Evolutionary conservation across 371 early-diverging fungal species (phyloP), one percentile per base, ranked within the genome.

Genomic region (Nematocida homosporus): DNA sequence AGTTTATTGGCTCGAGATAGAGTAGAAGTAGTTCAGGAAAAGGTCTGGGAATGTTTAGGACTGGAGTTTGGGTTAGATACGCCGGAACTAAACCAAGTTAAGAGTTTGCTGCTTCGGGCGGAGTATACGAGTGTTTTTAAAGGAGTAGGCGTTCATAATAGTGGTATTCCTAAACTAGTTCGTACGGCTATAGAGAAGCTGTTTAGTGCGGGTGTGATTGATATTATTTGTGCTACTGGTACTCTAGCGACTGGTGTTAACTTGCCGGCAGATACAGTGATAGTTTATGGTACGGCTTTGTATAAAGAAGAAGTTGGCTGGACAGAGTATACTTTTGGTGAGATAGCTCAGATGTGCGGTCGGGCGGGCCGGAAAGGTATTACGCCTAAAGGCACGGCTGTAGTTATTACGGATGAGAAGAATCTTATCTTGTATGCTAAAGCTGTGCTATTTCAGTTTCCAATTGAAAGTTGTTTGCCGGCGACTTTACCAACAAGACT

Each of bases 221-320:
- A 91, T 83, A 92, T 96, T 18, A 87, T 99, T 52, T 91, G 93
- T 40, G 92, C 92, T 2, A 99, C 99, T 8, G 93, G 97, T 16
- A 99, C 99, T 0, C 86, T 99, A 54, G 98, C 98, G 35, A 97
- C 97, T 97, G 99, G 99, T 85, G 98, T 99, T 65, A 99, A 99
- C 82, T 87, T 99, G 79, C 99, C 99, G 29, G 97, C 97, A 18
- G 92, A 96, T 82, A 89, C 93, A 1, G 97, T 97, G 54, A 91
- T 99, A 59, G 94, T 99, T 83, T 95, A 94, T 85, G 97, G 97
- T 10, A 97, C 97, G 87, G 89, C 65, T 91, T 94, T 81, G 89
- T 93, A 93, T 5, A 92, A 93, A 79, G 88, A 89, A 27, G 93
- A 95, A 75, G 85, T 88, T 16, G 86, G 87, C 20, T 94, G 96